Conservation (phyloP, 2,329 filamentous ascomycete species). For the Neonectria faginata region DNA sequence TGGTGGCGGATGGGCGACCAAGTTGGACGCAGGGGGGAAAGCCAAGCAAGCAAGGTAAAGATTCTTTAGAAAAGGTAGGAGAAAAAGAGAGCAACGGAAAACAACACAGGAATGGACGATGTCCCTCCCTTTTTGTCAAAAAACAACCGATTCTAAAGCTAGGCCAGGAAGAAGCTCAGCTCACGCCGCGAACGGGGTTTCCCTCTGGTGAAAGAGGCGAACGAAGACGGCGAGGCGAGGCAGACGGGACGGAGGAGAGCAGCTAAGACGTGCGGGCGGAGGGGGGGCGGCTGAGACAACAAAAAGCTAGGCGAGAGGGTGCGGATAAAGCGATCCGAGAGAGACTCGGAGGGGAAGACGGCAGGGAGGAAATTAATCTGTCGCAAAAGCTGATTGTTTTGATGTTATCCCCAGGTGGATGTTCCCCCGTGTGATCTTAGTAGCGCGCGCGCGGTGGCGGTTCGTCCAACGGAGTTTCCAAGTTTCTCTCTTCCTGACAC, state of each 20-base stretch:
- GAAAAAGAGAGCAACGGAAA: not conserved
- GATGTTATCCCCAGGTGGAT: slow-evolving; percentile 1
- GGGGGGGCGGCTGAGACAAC: not conserved
- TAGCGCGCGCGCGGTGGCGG: not conserved
- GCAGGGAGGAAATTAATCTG: not conserved
- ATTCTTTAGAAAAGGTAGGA: not conserved
- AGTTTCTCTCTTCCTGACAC: slow-evolving; percentile 5
- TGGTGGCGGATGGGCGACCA: slow-evolving; percentile 2
- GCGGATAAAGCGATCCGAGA: not conserved
- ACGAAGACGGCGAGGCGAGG: slow-evolving; percentile 30
- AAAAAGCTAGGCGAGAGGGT: not conserved
- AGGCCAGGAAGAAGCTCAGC: slow-evolving; percentile 5
- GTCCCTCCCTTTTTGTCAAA: slow-evolving; percentile 4
- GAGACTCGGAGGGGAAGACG: not conserved
- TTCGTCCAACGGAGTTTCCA: slow-evolving; percentile 12
- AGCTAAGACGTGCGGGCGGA: slow-evolving; percentile 18
- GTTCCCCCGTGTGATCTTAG: not conserved
- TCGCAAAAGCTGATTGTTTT: not conserved
- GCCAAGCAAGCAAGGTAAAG: not conserved
- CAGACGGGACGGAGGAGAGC: slow-evolving; percentile 5
- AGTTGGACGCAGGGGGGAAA: not conserved
- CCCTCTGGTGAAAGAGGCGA: not conserved
- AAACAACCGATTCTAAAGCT: not conserved
- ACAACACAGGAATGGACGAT: not conserved
- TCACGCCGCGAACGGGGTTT: slow-evolving; percentile 8